Base-by-base conservation (phyloP, 441 rosid species). In the Syzygium malaccense region DNA sequence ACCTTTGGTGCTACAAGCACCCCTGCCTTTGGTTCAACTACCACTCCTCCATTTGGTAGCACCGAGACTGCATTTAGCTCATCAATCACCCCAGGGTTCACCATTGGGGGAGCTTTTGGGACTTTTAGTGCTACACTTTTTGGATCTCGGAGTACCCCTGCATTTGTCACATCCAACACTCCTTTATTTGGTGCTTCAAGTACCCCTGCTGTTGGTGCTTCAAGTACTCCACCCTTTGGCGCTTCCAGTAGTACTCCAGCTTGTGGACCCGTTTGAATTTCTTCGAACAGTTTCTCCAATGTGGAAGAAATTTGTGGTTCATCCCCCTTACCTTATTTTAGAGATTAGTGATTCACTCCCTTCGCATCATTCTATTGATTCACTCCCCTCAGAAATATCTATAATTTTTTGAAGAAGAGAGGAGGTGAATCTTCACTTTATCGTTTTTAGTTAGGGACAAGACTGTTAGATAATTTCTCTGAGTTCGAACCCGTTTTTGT, bases 161-260 rank as follows among this genome's bases (percentile, higher is more conserved):
- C 91, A 30, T 94, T 95, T 86, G 96, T 95, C 4, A 85, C 93
- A 25, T 90, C 94, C 4, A 92, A 88, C 14, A 54, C 92, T 88
- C 87, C 92, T 20, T 58, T 90, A 55, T 92, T 93, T 53, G 95
- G 94, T 37, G 91, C 91, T 20, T 89, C 95, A 14, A 91, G 90
- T 60, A 56, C 93, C n/a, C 91, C 94, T 32, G 91, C 94, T 54
- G 92, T 93, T 19, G 93, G 95, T 4, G 86, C 91, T 14, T 86
- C 92, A 6, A 92, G 85, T 80, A 80, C 92, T 14, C 93, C 94
- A 55, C 91, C 95, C 6, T 93, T 92, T 45, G 90, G 90, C 4
- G 91, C 94, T 86, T 90, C 91, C 49, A 90, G 89, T 85, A 90
- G 89, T 28, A 30, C 85, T 41, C 90, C 90, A 13, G 71, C 89